phyloP scores from a whole-genome alignment of 768 basidiomycete species.

The Boletus sp. region DNA sequence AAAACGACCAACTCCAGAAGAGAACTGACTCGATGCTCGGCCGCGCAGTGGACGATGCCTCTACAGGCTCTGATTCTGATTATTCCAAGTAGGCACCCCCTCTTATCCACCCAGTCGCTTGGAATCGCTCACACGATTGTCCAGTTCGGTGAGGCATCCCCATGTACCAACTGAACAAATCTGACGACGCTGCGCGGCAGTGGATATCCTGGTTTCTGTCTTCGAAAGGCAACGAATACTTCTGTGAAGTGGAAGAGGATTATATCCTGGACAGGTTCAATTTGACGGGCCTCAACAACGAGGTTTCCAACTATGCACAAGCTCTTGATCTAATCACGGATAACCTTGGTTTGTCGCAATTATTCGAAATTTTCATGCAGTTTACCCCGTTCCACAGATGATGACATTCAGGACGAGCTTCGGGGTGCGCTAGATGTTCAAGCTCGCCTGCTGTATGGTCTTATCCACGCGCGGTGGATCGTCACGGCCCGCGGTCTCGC shows the following conservation, averaged over 20 bases:
- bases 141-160: slow-evolving; percentile 29
- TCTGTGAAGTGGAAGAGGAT: slow-evolving; percentile 98
- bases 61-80: slow-evolving; percentile 92
- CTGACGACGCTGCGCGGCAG: slow-evolving; percentile 38
- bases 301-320: slow-evolving; percentile 91
- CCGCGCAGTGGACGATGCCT: slow-evolving; percentile 75
- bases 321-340: slow-evolving; percentile 97
- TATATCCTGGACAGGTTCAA: slow-evolving; percentile 99
- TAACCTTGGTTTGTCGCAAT: slow-evolving; percentile 70
- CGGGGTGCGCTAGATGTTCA: slow-evolving; percentile 91
- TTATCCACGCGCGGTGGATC: slow-evolving; percentile 97
- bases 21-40: slow-evolving; percentile 35
- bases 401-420: slow-evolving; percentile 91
- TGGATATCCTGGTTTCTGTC: slow-evolving; percentile 99
- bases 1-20: slow-evolving; percentile 13
- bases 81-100: slow-evolving; percentile 77
- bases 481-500: slow-evolving; percentile 89
- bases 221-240: slow-evolving; percentile 98
- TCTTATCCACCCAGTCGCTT: neutral
- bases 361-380: neutral
- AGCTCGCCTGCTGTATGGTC: slow-evolving; percentile 89
- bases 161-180: slow-evolving; percentile 8
- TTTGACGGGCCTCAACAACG: slow-evolving; percentile 93
- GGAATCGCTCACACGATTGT: slow-evolving; percentile 16
- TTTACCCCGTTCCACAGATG: slow-evolving; percentile 51